Evolutionary conservation across 208 protist genomes (phyloP), one percentile per base, ranked within the genome.

Genomic region (Crithidia fasciculata): DNA sequence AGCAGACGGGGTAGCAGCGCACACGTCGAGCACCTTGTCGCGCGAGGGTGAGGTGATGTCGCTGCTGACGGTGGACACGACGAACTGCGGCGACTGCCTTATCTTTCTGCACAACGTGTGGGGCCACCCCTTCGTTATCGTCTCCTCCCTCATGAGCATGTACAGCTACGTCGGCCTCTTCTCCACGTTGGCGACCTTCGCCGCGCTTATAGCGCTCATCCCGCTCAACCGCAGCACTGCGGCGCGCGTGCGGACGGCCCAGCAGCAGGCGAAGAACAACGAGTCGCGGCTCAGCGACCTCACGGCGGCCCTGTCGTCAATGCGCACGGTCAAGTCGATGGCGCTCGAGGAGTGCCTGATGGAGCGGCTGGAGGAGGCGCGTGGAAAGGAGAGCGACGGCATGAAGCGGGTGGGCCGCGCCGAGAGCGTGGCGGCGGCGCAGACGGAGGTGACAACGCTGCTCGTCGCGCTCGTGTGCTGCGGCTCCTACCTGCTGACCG

Each of bases 291-390:
- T 91, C 39, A 87, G 77, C 43, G 82, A 92, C 52, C 81, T 94
- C 43, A 82, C 80, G 39, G 76, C 79, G n/a, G 81, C 85, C 44
- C 72, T 94, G 9, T 72, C 82, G 7, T 80, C 71, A 8, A 94
- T 94, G 85, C 89, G 89, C 19, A 89, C 87, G 37, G 83, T 94
- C 19, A 89, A 92, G 73, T 77, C 87, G 52, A 89, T 94, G 85
- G 84, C 83, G 16, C 78, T 88, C 37, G 86, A 94, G 59, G 47
- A 80, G 53, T 76, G 59, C 54, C 75, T 92, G 8, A 62, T 86
- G 56, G 40, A 68, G 8, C 80, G 82, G 18, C 72, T 91, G 44
- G 75, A 84, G 54, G 75, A 69, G 10, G 73, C 81, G 7, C 78
- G 89, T 40, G 66, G 52, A 19, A 60, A 56, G 16, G 86, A 94